Base-by-base conservation (phyloP, 2,329 filamentous ascomycete species). In the Fusarium proliferatum region DNA sequence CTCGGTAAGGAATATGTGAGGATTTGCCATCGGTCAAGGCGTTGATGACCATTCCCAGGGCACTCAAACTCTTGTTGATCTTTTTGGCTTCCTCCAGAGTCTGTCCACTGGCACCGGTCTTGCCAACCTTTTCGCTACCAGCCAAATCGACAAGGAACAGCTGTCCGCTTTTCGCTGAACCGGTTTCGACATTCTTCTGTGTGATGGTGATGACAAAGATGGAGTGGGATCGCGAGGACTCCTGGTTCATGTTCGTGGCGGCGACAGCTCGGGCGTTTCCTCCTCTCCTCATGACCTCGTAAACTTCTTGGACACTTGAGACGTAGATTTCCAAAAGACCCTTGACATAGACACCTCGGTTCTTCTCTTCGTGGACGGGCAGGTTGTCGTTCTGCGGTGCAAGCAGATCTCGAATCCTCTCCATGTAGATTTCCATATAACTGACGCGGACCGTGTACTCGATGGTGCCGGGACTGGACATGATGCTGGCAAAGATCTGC, bases 381-480 rank as follows among this genome's bases (percentile, higher is more conserved):
- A 99, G 86, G 80, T 98, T 98, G 85, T 98, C 96, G 83, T 98
- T 97, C 69, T 95, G 93, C 16, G 96, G 96, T 30, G 93, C 91
- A 73, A 99, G 86, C 79, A 99, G 85, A 90, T 99, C 96, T 79
- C 96, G 91, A 82, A 99, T 98, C 77, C 93, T 91, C 86, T 99
- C 96, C 96, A 98, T 99, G 87, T 99, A 99, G 74, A 99, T 98
- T 84, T 99, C 96, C 95, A 99, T 98, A 84, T 98, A 98, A 83
- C 95, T 97, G 80, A 98, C 96, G 64, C 95, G 91, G 60, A 99
- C 96, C n/a, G 95, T 98, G 84, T 98, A 98, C 84, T 98, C 96
- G 82, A 98, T 98, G 76, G 94, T 97, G 78, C 92, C 92, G 48
- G 96, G 94, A 78, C 95, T 97, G 28, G 93, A 91, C 84, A 98